Conservation (phyloP, 2,329 filamentous ascomycete genomes). For the Trichoderma arundinaceum region DNA sequence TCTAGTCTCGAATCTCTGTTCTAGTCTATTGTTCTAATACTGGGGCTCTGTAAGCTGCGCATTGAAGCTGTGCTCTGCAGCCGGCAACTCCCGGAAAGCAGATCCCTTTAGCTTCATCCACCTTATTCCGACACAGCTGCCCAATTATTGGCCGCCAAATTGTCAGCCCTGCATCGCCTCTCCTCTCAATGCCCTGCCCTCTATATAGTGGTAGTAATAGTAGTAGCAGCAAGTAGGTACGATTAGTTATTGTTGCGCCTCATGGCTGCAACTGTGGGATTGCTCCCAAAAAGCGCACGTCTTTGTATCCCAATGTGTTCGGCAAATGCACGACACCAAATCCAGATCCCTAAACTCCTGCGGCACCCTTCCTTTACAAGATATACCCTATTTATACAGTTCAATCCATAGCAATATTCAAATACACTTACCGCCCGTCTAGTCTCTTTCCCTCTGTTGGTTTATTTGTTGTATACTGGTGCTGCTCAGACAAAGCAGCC, state of each 20-base stretch:
- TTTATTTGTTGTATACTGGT: background rate
- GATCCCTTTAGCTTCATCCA: conserved; percentile 28
- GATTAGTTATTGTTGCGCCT: conserved; percentile 11
- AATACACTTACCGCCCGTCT: background rate
- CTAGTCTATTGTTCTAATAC: background rate
- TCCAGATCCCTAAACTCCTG: conserved; percentile 2
- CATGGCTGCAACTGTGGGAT: conserved; percentile 6
- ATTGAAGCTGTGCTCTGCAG: background rate
- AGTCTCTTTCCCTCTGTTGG: background rate
- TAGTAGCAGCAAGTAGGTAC: background rate
- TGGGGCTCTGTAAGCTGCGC: background rate
- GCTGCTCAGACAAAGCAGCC: background rate
- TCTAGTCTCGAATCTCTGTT: background rate
- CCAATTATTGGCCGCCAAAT: conserved; percentile 20
- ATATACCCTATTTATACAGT: conserved; percentile 13
- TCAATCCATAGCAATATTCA: background rate
- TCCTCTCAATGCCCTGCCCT: background rate
- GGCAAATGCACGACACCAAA: background rate
- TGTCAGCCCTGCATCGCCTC: conserved; percentile 11
- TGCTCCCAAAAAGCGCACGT: conserved; percentile 5
- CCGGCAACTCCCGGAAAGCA: conserved; percentile 9
- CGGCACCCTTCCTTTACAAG: background rate
- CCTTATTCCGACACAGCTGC: background rate
- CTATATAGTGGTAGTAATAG: background rate
- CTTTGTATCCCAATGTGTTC: conserved; percentile 13